Percentiles rank a stretch among this genome's conserved stretches.
These are phyloP conservation scores for Sequoiadendron giganteum DNA, from an alignment of 75 land plant genomes.

Conservation along the genomic window DNA sequence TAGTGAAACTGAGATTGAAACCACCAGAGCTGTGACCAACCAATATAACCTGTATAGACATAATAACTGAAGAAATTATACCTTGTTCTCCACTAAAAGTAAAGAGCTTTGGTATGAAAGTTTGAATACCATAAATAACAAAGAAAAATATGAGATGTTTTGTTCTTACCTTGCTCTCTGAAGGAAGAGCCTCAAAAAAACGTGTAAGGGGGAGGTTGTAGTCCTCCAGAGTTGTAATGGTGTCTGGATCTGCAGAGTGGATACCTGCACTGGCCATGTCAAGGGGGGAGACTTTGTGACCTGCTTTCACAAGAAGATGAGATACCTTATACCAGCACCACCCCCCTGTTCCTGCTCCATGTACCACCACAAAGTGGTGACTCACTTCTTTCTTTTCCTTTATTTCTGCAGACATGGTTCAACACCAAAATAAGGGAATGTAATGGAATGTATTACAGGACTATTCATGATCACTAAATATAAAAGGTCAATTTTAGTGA, in stretches of 20 bases:
- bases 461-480: too few relatives aligned
- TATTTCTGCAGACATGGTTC: too few relatives aligned
- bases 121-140: neutral
- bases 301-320: slow-evolving; percentile 24
- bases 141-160: neutral
- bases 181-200: slow-evolving; percentile 20
- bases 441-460: too few relatives aligned
- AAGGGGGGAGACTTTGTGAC: slow-evolving; percentile 32
- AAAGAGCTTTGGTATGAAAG: too few relatives aligned
- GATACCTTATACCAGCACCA: slow-evolving; percentile 60
- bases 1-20: slow-evolving; percentile 14
- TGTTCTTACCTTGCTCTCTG: slow-evolving; percentile 14
- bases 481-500: too few relatives aligned
- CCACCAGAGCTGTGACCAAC: too few relatives aligned
- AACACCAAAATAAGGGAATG: too few relatives aligned
- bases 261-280: slow-evolving; percentile 46
- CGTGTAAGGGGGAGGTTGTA: slow-evolving; percentile 41
- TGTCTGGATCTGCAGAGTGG: slow-evolving; percentile 26
- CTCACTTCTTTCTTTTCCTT: neutral
- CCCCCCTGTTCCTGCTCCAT: slow-evolving; percentile 41
- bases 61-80: too few relatives aligned
- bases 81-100: too few relatives aligned
- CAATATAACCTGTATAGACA: too few relatives aligned
- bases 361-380: slow-evolving; percentile 34
- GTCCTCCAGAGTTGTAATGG: slow-evolving; percentile 22